Conservation (phyloP, 306 rosid genomes). For the Pachyrhizus erosus region DNA sequence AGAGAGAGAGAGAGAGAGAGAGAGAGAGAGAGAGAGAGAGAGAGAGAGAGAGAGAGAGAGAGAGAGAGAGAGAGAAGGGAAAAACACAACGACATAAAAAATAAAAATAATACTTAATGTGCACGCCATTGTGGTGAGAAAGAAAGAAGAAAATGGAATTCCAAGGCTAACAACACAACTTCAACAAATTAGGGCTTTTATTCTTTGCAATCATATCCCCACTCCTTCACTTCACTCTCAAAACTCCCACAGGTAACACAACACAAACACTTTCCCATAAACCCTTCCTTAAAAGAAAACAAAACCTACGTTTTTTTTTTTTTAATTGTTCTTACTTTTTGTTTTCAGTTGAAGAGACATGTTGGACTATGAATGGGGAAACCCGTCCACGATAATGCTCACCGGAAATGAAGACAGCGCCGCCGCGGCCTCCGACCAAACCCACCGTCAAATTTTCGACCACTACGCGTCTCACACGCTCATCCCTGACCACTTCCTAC, state of each 20-base stretch:
- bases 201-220: conserved; percentile 32
- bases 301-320: not conserved
- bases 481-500: conserved; percentile 49
- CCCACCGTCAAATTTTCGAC: conserved; percentile 64
- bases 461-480: conserved; percentile 60
- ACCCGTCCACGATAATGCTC: conserved; percentile 72
- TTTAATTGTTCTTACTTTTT: not conserved
- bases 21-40: too few relatives aligned
- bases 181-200: conserved; percentile 47
- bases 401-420: conserved; percentile 58
- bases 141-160: not conserved
- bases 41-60: not conserved
- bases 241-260: conserved; percentile 28
- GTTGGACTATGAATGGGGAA: conserved; percentile 97
- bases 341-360: conserved; percentile 42
- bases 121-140: conserved; percentile 54
- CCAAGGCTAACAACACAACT: not conserved
- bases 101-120: conserved; percentile 44
- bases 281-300: conserved; percentile 9
- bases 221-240: conserved; percentile 37
- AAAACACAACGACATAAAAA: not conserved
- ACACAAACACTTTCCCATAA: not conserved
- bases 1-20: too few relatives aligned
- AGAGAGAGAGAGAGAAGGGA: not conserved
- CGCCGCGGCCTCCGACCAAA: conserved; percentile 57